These are phyloP conservation scores for Syzygium jambos DNA, from an alignment of 345 rosid species.

Conservation along the genomic window DNA sequence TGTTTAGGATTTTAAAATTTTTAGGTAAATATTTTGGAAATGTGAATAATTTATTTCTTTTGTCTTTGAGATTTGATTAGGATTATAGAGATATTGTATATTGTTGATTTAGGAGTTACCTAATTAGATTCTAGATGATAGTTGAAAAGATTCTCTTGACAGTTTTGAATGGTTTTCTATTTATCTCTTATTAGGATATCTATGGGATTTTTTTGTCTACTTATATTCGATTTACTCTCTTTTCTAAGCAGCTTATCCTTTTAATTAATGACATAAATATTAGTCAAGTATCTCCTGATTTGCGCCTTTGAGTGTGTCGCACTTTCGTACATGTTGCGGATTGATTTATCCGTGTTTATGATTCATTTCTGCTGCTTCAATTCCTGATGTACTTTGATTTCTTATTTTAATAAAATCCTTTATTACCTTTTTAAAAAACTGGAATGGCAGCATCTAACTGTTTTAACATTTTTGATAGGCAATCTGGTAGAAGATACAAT, in stretches of 20 bases:
- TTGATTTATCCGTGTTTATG: not conserved
- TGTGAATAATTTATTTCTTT: not conserved
- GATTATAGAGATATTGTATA: not conserved
- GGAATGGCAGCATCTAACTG: not conserved
- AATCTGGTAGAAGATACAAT: not conserved
- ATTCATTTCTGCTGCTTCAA: not conserved
- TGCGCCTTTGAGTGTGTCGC: not conserved
- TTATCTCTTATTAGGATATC: not conserved
- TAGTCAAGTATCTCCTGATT: not conserved
- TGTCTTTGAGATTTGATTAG: not conserved
- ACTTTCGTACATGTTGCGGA: not conserved
- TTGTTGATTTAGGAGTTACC: not conserved
- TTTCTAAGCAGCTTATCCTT: not conserved
- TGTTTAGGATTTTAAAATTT: not conserved
- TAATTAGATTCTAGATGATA: not conserved
- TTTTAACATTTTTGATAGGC: not conserved
- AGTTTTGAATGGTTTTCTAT: not conserved
- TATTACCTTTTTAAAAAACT: not conserved
- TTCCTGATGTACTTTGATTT: not conserved
- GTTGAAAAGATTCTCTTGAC: not conserved
- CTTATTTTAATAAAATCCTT: not conserved
- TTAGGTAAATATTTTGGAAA: not conserved
- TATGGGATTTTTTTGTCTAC: not conserved
- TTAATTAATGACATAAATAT: not conserved
- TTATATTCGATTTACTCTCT: not conserved